A percentile compares a stretch with the other conserved stretches of the same genome.
These are phyloP conservation scores for Umbilicus rupestris DNA, from an alignment of 164 flowering plant species.

Conservation along the genomic window DNA sequence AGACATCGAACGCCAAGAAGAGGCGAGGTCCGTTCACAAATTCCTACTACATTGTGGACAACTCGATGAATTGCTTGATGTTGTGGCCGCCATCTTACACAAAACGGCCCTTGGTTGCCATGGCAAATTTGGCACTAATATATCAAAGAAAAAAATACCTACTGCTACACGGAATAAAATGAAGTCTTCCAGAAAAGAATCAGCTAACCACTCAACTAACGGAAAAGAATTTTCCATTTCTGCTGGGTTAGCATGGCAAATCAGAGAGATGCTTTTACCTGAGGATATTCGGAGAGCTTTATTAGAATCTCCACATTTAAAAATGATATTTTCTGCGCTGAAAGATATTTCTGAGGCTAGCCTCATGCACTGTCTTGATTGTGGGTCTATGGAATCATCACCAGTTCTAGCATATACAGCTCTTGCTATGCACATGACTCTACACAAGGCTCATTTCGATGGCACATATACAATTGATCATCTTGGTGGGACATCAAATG, in stretches of 20 bases:
- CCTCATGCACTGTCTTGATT: slow-evolving; percentile 39
- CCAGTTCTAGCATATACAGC: slow-evolving; percentile 59
- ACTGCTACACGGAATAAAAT: slow-evolving; percentile 34
- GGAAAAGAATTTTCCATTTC: slow-evolving; percentile 47
- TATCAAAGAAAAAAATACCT: slow-evolving; percentile 21
- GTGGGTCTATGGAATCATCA: slow-evolving; percentile 40
- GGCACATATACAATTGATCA: slow-evolving; percentile 8
- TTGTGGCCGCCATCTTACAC: slow-evolving; percentile 35
- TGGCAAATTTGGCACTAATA: slow-evolving; percentile 33
- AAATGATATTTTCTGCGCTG: slow-evolving; percentile 37
- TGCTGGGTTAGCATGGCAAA: slow-evolving; percentile 78
- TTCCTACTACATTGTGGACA: slow-evolving; percentile 46
- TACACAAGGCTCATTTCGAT: slow-evolving; percentile 20
- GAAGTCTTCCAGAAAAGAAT: slow-evolving; percentile 26
- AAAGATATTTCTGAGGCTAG: slow-evolving; percentile 59
- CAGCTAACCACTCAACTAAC: slow-evolving; percentile 23
- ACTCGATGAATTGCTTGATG: slow-evolving; percentile 56
- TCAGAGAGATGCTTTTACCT: slow-evolving; percentile 58
- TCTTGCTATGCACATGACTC: slow-evolving; percentile 55
- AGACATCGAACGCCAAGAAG: slow-evolving; percentile 54
- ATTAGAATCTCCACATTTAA: slow-evolving; percentile 33
- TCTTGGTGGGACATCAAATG: slow-evolving; percentile 12
- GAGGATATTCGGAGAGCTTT: slow-evolving; percentile 41
- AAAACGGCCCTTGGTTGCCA: slow-evolving; percentile 43
- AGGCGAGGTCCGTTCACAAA: slow-evolving; percentile 70